Conservation (phyloP, 768 basidiomycete genomes). For the Cystofilobasidium capitatum region DNA sequence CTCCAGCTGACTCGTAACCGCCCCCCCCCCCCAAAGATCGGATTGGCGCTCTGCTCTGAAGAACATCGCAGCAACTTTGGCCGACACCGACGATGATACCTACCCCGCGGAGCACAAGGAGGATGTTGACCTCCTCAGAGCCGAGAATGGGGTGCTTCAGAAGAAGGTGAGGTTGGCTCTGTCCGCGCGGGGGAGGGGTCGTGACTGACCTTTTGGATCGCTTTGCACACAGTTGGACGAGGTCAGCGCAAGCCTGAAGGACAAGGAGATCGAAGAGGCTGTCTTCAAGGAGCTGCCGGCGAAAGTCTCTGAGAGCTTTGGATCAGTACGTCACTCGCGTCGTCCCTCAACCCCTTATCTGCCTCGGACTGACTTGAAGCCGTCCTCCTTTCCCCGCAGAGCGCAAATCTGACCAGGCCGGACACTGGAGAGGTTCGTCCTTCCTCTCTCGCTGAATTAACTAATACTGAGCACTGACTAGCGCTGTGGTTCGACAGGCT, state of each 20-base stretch:
- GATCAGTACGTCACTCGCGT: background rate
- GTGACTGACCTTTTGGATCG: background rate
- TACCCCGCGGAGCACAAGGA: background rate
- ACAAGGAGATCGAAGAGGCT: background rate
- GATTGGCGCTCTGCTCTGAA: background rate
- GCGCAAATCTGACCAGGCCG: background rate
- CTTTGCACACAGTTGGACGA: background rate
- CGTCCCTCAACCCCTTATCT: background rate
- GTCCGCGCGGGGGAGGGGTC: too few relatives aligned
- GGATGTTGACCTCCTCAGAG: background rate
- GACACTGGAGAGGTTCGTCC: background rate
- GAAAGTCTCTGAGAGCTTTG: background rate
- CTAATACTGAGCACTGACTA: background rate
- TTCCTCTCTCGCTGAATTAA: too few relatives aligned
- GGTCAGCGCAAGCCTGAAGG: background rate
- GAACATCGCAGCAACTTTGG: background rate
- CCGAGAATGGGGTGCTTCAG: background rate
- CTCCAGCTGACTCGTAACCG: background rate
- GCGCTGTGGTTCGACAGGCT: background rate
- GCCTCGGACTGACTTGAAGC: background rate
- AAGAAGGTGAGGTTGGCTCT: background rate
- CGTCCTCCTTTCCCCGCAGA: background rate
- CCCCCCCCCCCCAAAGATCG: background rate
- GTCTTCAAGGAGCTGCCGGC: conserved; percentile 4
- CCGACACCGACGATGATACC: background rate